Conservation (phyloP, 2,329 filamentous ascomycete genomes). For the Neonectria ditissima region DNA sequence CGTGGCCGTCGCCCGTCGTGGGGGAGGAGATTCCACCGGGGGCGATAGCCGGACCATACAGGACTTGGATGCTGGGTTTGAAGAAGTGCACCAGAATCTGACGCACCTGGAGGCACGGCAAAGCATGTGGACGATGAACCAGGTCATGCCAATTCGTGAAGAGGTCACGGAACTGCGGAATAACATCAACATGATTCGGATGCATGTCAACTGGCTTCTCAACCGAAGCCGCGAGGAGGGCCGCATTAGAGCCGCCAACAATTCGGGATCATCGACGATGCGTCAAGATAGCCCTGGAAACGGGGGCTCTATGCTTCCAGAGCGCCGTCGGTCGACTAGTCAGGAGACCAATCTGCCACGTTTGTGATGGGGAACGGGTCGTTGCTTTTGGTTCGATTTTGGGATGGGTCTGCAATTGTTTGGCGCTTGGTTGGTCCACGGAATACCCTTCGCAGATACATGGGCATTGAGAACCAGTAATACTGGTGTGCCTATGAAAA, state of each 20-base stretch:
- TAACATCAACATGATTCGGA: conserved; percentile 67
- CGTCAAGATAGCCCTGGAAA: conserved; percentile 48
- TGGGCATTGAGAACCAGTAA: conserved; percentile 6
- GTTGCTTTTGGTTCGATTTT: not conserved
- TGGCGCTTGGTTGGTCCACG: conserved; percentile 21
- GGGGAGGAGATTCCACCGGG: conserved; percentile 55
- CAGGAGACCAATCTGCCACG: conserved; percentile 54
- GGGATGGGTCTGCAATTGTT: conserved; percentile 5
- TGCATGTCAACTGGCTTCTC: conserved; percentile 71
- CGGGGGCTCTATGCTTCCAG: conserved; percentile 45
- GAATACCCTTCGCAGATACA: conserved; percentile 23
- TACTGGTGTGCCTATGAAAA: conserved; percentile 5
- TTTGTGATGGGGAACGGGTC: conserved; percentile 41
- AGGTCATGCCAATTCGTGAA: conserved; percentile 71
- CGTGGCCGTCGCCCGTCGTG: conserved; percentile 55
- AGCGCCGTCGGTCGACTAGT: conserved; percentile 53
- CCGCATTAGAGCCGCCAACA: conserved; percentile 53
- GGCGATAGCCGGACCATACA: conserved; percentile 61
- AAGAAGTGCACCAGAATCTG: conserved; percentile 67
- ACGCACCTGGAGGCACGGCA: conserved; percentile 70
- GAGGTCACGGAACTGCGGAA: conserved; percentile 71
- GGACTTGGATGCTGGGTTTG: conserved; percentile 60
- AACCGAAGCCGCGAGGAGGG: conserved; percentile 64
- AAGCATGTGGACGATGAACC: conserved; percentile 71
- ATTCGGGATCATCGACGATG: conserved; percentile 47